These are phyloP conservation scores for Colletotrichum sp. DNA, from an alignment of 2,329 filamentous ascomycete species.

Conservation along the genomic window DNA sequence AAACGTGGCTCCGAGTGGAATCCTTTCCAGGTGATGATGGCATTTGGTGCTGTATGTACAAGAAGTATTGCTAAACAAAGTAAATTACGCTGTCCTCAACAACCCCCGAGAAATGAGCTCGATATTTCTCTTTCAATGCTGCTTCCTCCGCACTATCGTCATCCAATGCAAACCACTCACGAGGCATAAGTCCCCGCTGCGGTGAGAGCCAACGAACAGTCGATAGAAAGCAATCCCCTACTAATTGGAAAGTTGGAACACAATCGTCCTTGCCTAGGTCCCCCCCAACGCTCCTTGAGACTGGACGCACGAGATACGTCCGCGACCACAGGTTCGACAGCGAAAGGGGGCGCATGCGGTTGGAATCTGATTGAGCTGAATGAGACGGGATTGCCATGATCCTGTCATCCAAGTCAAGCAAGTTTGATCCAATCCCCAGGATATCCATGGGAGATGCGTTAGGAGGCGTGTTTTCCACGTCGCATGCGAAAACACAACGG, in stretches of 20 bases:
- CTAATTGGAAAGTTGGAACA: neutral
- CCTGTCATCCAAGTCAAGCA: neutral
- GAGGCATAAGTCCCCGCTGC: neutral
- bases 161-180: neutral
- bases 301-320: neutral
- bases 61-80: neutral
- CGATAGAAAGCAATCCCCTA: neutral
- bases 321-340: neutral
- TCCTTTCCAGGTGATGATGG: neutral
- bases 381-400: neutral
- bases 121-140: neutral
- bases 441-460: neutral
- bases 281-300: accelerated
- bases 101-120: neutral
- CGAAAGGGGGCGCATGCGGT: neutral
- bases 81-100: neutral
- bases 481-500: neutral
- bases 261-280: neutral
- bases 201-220: neutral
- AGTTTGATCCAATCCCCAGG: neutral
- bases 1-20: neutral
- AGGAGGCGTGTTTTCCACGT: neutral
- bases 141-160: neutral
- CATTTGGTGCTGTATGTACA: neutral
- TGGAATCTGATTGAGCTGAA: neutral